Base-by-base conservation (phyloP, 805 yeast genomes). In the Candida sphagnicola region DNA sequence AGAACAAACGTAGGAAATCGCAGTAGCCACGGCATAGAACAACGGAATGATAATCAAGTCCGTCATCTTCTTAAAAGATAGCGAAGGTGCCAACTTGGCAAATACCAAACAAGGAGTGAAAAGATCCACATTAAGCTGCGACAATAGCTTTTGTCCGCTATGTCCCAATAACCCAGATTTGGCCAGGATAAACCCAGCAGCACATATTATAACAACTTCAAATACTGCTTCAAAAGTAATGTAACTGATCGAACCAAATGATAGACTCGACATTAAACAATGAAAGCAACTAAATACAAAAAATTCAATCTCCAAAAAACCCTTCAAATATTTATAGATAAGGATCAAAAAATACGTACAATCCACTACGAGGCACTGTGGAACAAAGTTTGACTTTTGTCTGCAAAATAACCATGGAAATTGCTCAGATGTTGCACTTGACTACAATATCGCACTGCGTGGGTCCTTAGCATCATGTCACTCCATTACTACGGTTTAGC, bases 51-150 rank as follows among this genome's bases (percentile, higher is more conserved):
- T 67, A 33, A 86, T 74, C 35, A 91, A 77, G 54, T 91, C 97
- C 29, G 82, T 55, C 53, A 93, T 74, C 53, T 88, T 90, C 48
- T 80, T 72, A 43, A 90, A 61, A 4, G 93, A 82, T 34, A 93
- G 65, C 14, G 79, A 72, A 5, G 79, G 70, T 14, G 80, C 82
- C 39, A 78, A 68, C 59, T 93, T 93, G 47, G 87, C 75, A 62
- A 91, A 93, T 50, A 91, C 89, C 70, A 91, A 77, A 50, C 96
- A 90, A 5, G 99, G 98, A 15, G 98, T 93, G 69, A 93, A 91
- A 37, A 91, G 66, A 62, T 87, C 91, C 26, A 93, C 97, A 55
- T 91, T 91, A 38, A 91, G 70, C 41, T 74, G 67, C 4, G 93
- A 81, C 15, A 91, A 73, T 31, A 77, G 72, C 56, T 85, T 87